Base-by-base conservation (phyloP, 2,329 filamentous ascomycete species). In the Cladosporium sp. region DNA sequence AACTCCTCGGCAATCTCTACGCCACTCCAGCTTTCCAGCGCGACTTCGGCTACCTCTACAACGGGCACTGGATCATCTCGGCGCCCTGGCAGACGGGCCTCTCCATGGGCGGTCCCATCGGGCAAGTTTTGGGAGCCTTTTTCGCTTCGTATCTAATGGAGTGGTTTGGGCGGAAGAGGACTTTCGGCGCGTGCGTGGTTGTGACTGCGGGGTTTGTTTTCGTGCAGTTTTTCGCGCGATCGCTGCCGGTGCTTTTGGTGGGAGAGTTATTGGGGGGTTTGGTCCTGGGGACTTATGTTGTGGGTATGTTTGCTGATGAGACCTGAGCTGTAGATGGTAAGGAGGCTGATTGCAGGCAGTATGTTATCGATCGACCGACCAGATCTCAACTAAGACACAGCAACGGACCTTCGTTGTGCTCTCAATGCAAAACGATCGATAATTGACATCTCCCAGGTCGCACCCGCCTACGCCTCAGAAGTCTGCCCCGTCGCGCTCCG, bases 401-500 rank as follows among this genome's bases (percentile, higher is more conserved):
- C n/a, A n/a, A n/a, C n/a, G n/a, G n/a, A n/a, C n/a, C n/a, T n/a
- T n/a, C n/a, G n/a, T n/a, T 27, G 4, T 27, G 5, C 22, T 27
- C 22, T 9, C 22, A 9, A 27, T 27, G 22, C 22, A 4, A 5
- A 27, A 4, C 5, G 22, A 27, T 5, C 22, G 22, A 27, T 27
- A 4, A 27, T 27, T 27, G 9, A 27, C 22, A 27, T 27, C 22
- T 27, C 22, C 22, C 22, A 27, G 22, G 32, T 74, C 27, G 69
- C 71, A 12, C 71, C 81, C 54, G 83, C 84, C 1, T 88, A 87
- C 60, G 84, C 83, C 19, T 83, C 81, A 50, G 84, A 88, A 62
- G 78, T 84, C 6, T 80, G 79, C 34, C 82, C 81, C 2, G 70
- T 80, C 24, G 75, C 76, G 1, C 72, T 85, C 34, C 74, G 82